Conservation (phyloP, 768 basidiomycete genomes). For the Leccinum broughii region DNA sequence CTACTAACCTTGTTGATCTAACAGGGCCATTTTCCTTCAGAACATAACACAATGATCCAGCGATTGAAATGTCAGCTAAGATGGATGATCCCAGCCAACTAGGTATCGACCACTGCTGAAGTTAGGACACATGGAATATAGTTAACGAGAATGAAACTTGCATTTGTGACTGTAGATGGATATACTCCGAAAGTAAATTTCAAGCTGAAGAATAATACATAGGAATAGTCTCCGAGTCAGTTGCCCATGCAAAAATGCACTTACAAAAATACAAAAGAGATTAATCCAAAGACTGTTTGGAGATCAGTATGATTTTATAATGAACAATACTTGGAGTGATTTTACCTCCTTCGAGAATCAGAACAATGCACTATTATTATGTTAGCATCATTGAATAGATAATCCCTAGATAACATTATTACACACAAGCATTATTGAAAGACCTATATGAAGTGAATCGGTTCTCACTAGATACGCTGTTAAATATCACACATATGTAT, state of each 20-base stretch:
- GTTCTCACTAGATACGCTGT: slow-evolving; percentile 12
- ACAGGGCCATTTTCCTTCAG: slow-evolving; percentile 11
- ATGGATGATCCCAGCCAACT: slow-evolving; percentile 25
- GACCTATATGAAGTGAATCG: not conserved
- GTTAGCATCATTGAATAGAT: not conserved
- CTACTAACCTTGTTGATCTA: slow-evolving; percentile 15
- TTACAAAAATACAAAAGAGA: slow-evolving; percentile 14
- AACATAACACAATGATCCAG: slow-evolving; percentile 19
- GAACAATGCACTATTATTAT: slow-evolving; percentile 11
- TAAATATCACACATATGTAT: not conserved
- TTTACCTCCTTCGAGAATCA: slow-evolving; percentile 25
- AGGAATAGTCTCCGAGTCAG: not conserved
- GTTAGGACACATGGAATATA: not conserved
- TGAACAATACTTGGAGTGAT: not conserved
- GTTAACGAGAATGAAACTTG: not conserved
- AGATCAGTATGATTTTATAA: slow-evolving; percentile 4
- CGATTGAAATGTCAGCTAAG: slow-evolving; percentile 23
- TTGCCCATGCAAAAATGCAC: not conserved
- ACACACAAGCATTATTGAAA: slow-evolving; percentile 22
- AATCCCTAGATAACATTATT: not conserved
- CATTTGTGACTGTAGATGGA: not conserved
- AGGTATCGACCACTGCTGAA: slow-evolving; percentile 20
- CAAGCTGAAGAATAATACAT: slow-evolving; percentile 2
- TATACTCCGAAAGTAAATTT: not conserved
- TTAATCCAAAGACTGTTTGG: slow-evolving; percentile 18